Percentiles rank a stretch among this genome's conserved stretches.
These are phyloP conservation scores for Chloranthus sessilifolius DNA, from an alignment of 164 flowering plant genomes.

Conservation along the genomic window DNA sequence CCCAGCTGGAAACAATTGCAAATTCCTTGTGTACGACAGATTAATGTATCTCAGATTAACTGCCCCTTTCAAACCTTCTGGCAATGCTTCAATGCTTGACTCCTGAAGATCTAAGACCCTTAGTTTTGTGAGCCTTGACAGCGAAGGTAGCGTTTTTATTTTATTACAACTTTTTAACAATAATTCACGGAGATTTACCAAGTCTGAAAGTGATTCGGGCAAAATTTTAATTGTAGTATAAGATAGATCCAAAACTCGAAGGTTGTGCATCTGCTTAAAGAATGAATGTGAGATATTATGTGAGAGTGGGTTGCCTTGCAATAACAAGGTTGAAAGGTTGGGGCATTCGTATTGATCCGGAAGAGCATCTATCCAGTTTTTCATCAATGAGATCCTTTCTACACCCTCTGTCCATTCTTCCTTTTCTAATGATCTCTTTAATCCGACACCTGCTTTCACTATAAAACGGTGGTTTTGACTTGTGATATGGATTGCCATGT, in stretches of 20 bases:
- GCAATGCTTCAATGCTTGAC: background rate
- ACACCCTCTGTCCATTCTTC: background rate
- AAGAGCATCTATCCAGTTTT: background rate
- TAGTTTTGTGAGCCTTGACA: background rate
- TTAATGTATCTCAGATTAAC: background rate
- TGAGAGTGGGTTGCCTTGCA: background rate
- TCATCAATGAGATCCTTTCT: background rate
- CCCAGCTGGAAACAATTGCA: background rate
- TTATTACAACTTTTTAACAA: background rate
- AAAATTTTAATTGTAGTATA: background rate
- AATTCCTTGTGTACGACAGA: background rate
- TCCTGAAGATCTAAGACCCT: background rate
- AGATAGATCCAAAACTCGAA: background rate
- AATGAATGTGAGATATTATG: background rate
- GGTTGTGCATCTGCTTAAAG: background rate
- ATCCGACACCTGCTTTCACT: background rate
- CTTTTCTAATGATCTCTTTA: background rate
- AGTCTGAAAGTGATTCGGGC: background rate
- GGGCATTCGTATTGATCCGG: background rate
- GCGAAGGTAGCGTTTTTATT: background rate
- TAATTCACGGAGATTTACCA: too few species aligned
- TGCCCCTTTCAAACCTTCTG: background rate
- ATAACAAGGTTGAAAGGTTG: background rate
- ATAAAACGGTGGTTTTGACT: background rate
- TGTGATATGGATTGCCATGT: background rate